These are phyloP conservation scores for Daucus carota DNA, from an alignment of 129 eudicot species.

Conservation along the genomic window DH1_v3.0 NC_030386.2:6054001-6054500, in stretches of 20 bases:
- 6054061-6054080: neutral
- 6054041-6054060: neutral
- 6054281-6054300: neutral
- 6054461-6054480: neutral
- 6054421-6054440: neutral
- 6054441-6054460: neutral
- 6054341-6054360: neutral
- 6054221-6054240: neutral
- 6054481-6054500: neutral
- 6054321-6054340: neutral
- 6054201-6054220: neutral
- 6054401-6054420: neutral
- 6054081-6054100: neutral
- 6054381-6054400: neutral
- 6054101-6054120: constrained; percentile 2
- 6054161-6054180: neutral
- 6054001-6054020: neutral
- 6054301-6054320: neutral
- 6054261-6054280: neutral
- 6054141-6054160: neutral
- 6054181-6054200: neutral
- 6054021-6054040: neutral
- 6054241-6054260: neutral
- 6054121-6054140: neutral
- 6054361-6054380: neutral